These are phyloP conservation scores for Kwoniella sp. DNA, from an alignment of 768 basidiomycete species.

Conservation along the genomic window DNA sequence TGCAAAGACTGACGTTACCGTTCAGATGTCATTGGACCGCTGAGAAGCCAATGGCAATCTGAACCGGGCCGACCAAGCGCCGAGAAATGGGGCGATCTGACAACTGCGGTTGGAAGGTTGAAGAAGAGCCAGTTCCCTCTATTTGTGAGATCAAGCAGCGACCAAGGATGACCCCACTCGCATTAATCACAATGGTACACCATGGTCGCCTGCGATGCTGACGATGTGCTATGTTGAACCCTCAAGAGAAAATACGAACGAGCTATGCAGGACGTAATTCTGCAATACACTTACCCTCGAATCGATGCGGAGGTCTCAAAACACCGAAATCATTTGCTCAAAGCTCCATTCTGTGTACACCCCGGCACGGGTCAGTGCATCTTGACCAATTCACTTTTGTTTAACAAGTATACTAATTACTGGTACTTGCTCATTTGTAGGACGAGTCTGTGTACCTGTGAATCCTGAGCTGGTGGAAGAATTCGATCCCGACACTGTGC, in stretches of 20 bases:
- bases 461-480: conserved; percentile 72
- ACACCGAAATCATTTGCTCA: conserved; percentile 94
- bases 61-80: conserved; percentile 64
- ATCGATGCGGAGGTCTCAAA: conserved; percentile 97
- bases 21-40: conserved; percentile 58
- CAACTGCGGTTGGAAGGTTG: conserved; percentile 17
- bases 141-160: conserved; percentile 29
- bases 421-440: conserved; percentile 54
- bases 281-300: conserved; percentile 94
- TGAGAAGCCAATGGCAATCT: conserved; percentile 67
- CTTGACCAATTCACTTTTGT: background rate
- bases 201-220: background rate
- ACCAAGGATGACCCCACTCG: background rate
- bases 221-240: background rate
- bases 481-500: conserved; percentile 83
- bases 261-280: conserved; percentile 80
- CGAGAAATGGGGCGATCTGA: conserved; percentile 74
- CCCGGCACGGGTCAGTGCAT: conserved; percentile 70
- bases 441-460: conserved; percentile 90
- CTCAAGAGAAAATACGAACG: conserved; percentile 54
- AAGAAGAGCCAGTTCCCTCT: conserved; percentile 25
- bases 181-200: background rate
- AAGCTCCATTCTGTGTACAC: conserved; percentile 95
- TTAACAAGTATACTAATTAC: conserved; percentile 10
- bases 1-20: background rate